phyloP scores from a whole-genome alignment of 805 yeast genomes.

The Saccharomyces eubayanus region DNA sequence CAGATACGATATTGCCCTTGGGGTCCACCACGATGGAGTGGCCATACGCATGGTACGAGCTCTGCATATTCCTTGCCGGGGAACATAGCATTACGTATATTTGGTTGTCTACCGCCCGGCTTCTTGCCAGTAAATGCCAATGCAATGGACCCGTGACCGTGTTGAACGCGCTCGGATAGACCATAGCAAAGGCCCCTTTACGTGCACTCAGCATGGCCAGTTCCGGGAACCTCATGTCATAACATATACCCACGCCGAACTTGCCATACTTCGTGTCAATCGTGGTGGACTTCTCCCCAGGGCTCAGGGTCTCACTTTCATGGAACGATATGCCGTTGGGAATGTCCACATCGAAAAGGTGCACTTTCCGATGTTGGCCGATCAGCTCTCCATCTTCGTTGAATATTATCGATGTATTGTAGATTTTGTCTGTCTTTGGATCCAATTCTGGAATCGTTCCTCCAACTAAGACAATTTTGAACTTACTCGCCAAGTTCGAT shows the following conservation, averaged over 20 bases:
- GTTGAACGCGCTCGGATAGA: constrained; percentile 79
- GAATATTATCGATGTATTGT: constrained; percentile 71
- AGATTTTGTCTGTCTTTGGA: constrained; percentile 46
- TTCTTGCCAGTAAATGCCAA: constrained; percentile 68
- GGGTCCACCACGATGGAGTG: constrained; percentile 61
- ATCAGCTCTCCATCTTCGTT: constrained; percentile 63
- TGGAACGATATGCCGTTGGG: constrained; percentile 85
- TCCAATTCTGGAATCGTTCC: constrained; percentile 86
- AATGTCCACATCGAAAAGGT: constrained; percentile 84
- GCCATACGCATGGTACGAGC: constrained; percentile 57
- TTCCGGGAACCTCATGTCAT: constrained; percentile 76
- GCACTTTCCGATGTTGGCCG: constrained; percentile 86
- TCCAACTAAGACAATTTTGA: constrained; percentile 63
- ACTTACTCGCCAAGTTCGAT: constrained; percentile 55
- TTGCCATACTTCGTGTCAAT: constrained; percentile 29
- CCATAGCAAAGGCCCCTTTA: constrained; percentile 62
- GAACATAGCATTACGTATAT: constrained; percentile 70
- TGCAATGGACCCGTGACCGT: constrained; percentile 78
- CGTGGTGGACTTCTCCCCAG: constrained; percentile 78
- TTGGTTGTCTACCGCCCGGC: constrained; percentile 72
- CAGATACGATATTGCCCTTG: constrained; percentile 50
- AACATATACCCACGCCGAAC: constrained; percentile 81
- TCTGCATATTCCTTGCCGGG: constrained; percentile 69
- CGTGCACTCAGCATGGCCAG: constrained; percentile 64
- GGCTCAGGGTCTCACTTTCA: constrained; percentile 66